These are phyloP conservation scores for Enterocytospora artemiae DNA, from an alignment of 371 early-diverging fungal species.

Conservation along the genomic window DNA sequence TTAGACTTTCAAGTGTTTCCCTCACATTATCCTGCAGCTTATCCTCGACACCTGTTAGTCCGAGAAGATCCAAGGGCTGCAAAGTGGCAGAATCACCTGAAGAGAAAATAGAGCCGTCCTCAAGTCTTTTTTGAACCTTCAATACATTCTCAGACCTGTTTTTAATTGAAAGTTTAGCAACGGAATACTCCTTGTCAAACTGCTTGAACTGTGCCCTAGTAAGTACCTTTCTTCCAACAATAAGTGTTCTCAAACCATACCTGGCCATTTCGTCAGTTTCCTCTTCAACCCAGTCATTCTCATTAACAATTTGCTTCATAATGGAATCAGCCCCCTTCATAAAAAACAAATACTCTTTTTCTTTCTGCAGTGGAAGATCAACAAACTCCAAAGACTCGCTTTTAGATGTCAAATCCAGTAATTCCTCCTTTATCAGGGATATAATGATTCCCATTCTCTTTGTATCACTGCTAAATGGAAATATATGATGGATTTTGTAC, in stretches of 20 bases:
- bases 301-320: constrained; percentile 76
- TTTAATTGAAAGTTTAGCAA: constrained; percentile 61
- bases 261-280: constrained; percentile 95
- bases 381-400: not conserved
- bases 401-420: no score
- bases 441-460: constrained; percentile 97
- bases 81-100: no score
- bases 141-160: constrained; percentile 66
- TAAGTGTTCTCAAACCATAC: constrained; percentile 92
- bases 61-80: constrained; percentile 82
- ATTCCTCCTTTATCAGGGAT: constrained; percentile 57
- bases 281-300: constrained; percentile 93
- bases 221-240: constrained; percentile 73
- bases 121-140: constrained; percentile 65
- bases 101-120: no score
- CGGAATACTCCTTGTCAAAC: constrained; percentile 34
- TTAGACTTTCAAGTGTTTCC: constrained; percentile 73
- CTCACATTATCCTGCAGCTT: constrained; percentile 86
- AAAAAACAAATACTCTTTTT: constrained; percentile 66
- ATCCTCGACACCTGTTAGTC: constrained; percentile 95
- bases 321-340: constrained; percentile 94
- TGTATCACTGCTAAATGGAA: constrained; percentile 89
- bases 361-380: constrained; percentile 31
- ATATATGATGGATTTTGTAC: constrained; percentile 74
- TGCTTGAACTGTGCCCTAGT: constrained; percentile 60